Evolutionary conservation across 2,329 filamentous ascomycete species (phyloP), one percentile per base, ranked within the genome.

Genomic region (Colletotrichum godetiae): DNA sequence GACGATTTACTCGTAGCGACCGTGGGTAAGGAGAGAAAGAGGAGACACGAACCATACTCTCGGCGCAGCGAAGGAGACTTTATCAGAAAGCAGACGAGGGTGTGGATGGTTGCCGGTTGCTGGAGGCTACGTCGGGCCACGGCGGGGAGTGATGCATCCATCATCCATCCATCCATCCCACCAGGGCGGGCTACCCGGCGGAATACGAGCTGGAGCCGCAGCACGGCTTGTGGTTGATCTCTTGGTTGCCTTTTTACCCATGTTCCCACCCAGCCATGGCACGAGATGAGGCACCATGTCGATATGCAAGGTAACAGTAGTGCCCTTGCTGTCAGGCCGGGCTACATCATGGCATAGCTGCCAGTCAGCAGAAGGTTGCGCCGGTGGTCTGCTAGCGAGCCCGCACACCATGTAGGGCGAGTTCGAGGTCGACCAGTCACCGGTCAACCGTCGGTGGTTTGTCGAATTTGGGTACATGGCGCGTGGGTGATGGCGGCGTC

Each of bases 81-180:
- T 73, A 73, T 60, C 22, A 64, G 46, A 37, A 65, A 8, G 13
- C 3, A 19, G 35, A 52, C n/a, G 42, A 35, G 15, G 65, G 66
- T 31, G 4, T 42, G 19, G 58, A 46, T n/a, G 29, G 37, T 10
- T 27, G 37, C 24, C 33, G 52, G 60, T 24, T 63, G 19, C 46
- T 33, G 61, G 22, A 11, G 19, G 42, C 19, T 13, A 12, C 6
- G 46, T 27, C 35, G 49, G 58, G 19, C 27, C 52, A 42, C 31
- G 33, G 59, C 59, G 27, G 42, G 42, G 27, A 55, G 19, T 22
- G 53, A 68, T 68, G 22, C 7, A 52, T n/a, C 53, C 31, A 55
- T 49, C 27, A 15, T 59, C 27, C 58, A 77, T 68, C 0, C 73
- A 77, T 55, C 82, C 86, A 73, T 59, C 46, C 33, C 35, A 24